Conservation (phyloP, 2,329 filamentous ascomycete species). For the Phaeoacremonium minimum region DNA sequence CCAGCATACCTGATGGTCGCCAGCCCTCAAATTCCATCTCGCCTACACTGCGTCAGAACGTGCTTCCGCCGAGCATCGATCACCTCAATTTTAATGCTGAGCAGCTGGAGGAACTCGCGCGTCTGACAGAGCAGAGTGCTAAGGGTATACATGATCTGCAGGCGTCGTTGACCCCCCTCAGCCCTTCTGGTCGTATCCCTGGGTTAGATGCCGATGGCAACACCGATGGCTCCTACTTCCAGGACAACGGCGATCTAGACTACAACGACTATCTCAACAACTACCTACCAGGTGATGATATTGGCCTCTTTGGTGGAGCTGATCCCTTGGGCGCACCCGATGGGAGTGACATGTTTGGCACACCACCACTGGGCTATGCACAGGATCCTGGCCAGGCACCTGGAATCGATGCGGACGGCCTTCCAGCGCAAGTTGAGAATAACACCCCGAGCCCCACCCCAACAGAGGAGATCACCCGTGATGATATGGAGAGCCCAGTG, state of each 20-base stretch:
- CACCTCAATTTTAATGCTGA: slow-evolving; percentile 65
- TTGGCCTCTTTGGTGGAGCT: neutral
- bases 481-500: slow-evolving; percentile 28
- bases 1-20: slow-evolving; percentile 4
- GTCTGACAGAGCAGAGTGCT: slow-evolving; percentile 75
- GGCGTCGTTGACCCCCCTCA: slow-evolving; percentile 71
- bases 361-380: slow-evolving; percentile 27
- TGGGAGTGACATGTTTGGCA: slow-evolving; percentile 45
- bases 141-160: slow-evolving; percentile 72
- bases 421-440: slow-evolving; percentile 13
- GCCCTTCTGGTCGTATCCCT: slow-evolving; percentile 74
- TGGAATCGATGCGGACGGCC: slow-evolving; percentile 6
- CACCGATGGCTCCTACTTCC: slow-evolving; percentile 19
- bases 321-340: slow-evolving; percentile 30
- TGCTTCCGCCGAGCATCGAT: slow-evolving; percentile 46
- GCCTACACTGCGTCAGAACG: slow-evolving; percentile 41
- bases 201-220: slow-evolving; percentile 49
- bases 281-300: slow-evolving; percentile 5
- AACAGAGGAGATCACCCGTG: slow-evolving; percentile 46
- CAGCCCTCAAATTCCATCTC: slow-evolving; percentile 24
- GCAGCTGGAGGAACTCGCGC: slow-evolving; percentile 74
- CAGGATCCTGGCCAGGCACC: neutral
- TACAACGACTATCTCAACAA: slow-evolving; percentile 5
- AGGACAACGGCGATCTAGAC: slow-evolving; percentile 14
- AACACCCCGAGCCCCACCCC: slow-evolving; percentile 40